Evolutionary conservation across 768 basidiomycete species (phyloP).

Genomic region (Pleurotus djamor): DNA sequence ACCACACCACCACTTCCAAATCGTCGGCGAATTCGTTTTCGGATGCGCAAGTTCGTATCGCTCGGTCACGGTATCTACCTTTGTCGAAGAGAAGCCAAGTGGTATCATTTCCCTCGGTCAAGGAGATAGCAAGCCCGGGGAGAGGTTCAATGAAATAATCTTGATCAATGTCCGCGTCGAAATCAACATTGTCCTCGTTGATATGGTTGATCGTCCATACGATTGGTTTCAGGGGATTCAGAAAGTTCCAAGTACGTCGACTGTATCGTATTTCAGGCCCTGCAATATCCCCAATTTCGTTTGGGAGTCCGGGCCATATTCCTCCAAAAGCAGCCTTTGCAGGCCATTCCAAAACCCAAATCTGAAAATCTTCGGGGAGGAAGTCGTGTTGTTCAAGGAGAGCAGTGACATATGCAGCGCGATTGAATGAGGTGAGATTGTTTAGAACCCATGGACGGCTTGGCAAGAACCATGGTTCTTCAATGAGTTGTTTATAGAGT

Average conservation of each 20-base stretch:
- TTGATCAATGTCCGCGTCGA: not conserved
- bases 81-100: not conserved
- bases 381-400: constrained; percentile 10
- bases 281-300: not conserved
- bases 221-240: not conserved
- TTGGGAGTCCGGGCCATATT: constrained; percentile 17
- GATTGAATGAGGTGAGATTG: constrained; percentile 5
- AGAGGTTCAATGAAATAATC: not conserved
- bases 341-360: constrained; percentile 25
- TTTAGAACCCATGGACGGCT: constrained; percentile 13
- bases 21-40: too few relatives aligned
- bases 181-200: not conserved
- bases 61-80: not conserved
- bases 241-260: not conserved
- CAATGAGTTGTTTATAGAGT: constrained; percentile 12
- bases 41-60: too few relatives aligned
- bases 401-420: constrained; percentile 7
- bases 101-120: not conserved
- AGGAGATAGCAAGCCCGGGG: not conserved
- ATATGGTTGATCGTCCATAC: not conserved
- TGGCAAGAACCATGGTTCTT: constrained; percentile 12
- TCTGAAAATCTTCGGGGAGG: constrained; percentile 17
- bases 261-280: not conserved
- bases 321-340: constrained; percentile 14
- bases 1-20: too few relatives aligned